Base-by-base conservation (phyloP, 306 rosid genomes). In the Fragaria nilgerrensis region DNA sequence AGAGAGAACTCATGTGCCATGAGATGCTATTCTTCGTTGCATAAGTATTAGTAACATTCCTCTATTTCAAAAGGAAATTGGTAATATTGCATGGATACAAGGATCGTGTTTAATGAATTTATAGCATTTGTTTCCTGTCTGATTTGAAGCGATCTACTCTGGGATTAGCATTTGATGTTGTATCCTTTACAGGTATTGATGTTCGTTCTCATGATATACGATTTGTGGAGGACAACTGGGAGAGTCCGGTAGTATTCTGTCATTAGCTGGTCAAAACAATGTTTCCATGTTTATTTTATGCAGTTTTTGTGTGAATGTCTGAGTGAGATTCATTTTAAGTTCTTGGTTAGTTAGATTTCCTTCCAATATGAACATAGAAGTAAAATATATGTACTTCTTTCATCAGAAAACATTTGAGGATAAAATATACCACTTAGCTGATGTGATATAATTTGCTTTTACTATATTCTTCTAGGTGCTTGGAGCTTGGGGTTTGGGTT, bases 401-500 rank as follows among this genome's bases (percentile, higher is more conserved):
- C 14, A 41, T 70, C 27, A 19, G 10, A 29, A 70, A 11, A 16
- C 50, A 5, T 49, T 62, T 79, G 15, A 53, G 27, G 47, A 16
- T 29, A 68, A 37, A 16, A 74, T 27, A 58, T 14, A 55, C 34
- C 14, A 44, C 65, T 19, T 37, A 36, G 72, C 65, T n/a, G 68
- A 37, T 53, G 55, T 72, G 49, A 36, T 58, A 25, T 71, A 17
- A 64, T 64, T 34, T 5, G 32, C 23, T 37, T 29, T 49, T 62
- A 71, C 75, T 64, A 41, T 47, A 62, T 81, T 75, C 53, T 75
- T 84, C 58, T 77, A 92, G 98, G 97, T 95, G 80, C 98, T 95
- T 81, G 98, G 97, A 74, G 96, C 98, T 50, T 95, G 98, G 98
- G 98, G 98, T 81, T 86, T 95, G 84, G 97, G 98, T 74, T 95